Evolutionary conservation across 495 filamentous ascomycete genomes (phyloP).

Genomic region (Aspergillus incahuasiensis): DNA sequence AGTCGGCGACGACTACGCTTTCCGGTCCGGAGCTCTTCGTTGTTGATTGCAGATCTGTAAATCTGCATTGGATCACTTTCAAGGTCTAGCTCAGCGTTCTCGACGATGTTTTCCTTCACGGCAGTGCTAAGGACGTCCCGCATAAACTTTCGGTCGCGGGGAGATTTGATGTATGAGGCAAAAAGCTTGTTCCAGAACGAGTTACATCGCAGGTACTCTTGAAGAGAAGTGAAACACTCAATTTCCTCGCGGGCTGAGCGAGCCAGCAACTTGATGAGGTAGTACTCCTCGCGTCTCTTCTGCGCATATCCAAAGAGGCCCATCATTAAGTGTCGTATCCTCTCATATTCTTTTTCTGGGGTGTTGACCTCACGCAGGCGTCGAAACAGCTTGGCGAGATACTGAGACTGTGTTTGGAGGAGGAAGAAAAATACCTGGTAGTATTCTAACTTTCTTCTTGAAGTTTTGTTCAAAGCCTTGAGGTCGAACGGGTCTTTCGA

Average conservation of each 20-base stretch:
- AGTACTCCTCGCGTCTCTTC: constrained; percentile 94
- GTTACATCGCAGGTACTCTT: constrained; percentile 83
- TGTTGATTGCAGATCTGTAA: constrained; percentile 88
- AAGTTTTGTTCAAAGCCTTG: constrained; percentile 95
- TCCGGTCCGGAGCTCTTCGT: constrained; percentile 92
- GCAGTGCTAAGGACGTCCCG: constrained; percentile 76
- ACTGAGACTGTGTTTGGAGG: constrained; percentile 93
- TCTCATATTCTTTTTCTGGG: constrained; percentile 86
- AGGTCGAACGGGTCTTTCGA: constrained; percentile 92
- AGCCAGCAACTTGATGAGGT: constrained; percentile 83
- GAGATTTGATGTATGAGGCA: constrained; percentile 82
- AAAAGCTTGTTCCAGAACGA: constrained; percentile 92
- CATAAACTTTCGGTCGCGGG: constrained; percentile 87
- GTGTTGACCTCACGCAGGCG: constrained; percentile 78
- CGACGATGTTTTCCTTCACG: constrained; percentile 82
- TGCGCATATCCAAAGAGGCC: constrained; percentile 95
- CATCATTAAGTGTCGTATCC: constrained; percentile 91
- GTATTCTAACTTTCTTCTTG: constrained; percentile 86
- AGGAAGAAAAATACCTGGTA: constrained; percentile 99
- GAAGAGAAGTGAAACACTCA: constrained; percentile 63
- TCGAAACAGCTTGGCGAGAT: constrained; percentile 83
- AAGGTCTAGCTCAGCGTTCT: constrained; percentile 83
- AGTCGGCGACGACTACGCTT: constrained; percentile 70
- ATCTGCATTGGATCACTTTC: constrained; percentile 98
- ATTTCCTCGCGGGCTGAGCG: constrained; percentile 84